A percentile compares a stretch with the other conserved stretches of the same genome.
phyloP scores from a whole-genome alignment of 2,329 filamentous ascomycete species.

The Davidsoniella neocaledoniae region DNA sequence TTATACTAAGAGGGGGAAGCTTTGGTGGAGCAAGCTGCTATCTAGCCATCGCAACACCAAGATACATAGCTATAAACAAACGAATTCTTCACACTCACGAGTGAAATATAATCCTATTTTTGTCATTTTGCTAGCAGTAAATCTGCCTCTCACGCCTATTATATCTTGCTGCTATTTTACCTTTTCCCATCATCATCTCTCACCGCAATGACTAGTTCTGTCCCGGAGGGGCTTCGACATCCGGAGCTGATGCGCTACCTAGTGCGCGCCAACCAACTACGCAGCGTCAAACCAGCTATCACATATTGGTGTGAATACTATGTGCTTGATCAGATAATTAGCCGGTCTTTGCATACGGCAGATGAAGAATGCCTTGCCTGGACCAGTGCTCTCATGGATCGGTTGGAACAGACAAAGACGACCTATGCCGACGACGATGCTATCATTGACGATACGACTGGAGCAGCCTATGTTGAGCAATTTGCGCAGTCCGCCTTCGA shows the following conservation, averaged over 20 bases:
- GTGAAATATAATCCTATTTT: no score
- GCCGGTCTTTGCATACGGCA: constrained; percentile 57
- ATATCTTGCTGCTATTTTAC: no score
- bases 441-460: constrained; percentile 68
- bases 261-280: constrained; percentile 67
- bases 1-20: no score
- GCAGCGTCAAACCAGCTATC: constrained; percentile 69
- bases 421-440: constrained; percentile 65
- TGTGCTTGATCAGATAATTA: constrained; percentile 81
- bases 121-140: no score
- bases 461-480: constrained; percentile 83
- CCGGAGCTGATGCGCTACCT: constrained; percentile 76
- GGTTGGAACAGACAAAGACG: constrained; percentile 64
- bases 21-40: no score
- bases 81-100: no score
- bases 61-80: no score
- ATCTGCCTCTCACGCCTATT: no score
- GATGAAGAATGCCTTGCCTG: constrained; percentile 67
- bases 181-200: background rate
- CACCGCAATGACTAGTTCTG: constrained; percentile 18
- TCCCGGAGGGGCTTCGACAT: constrained; percentile 58
- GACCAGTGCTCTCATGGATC: constrained; percentile 76
- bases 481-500: constrained; percentile 82
- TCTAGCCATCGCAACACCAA: no score
- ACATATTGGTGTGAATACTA: constrained; percentile 95